These are phyloP conservation scores for Coemansia sp. DNA, from an alignment of 192 early-diverging fungal genomes.

Conservation along the genomic window DNA sequence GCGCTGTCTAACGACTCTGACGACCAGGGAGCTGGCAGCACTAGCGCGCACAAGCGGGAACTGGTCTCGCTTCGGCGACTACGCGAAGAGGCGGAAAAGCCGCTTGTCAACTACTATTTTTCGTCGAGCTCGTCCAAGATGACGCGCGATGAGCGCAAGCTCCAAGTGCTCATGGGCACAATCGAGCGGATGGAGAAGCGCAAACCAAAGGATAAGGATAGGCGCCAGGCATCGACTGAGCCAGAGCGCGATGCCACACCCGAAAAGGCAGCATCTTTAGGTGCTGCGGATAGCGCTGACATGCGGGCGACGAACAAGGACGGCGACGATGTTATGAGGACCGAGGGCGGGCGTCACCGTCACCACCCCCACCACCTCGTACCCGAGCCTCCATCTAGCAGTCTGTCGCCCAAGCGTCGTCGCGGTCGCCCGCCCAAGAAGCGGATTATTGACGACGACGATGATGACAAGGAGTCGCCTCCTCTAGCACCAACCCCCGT, in stretches of 20 bases:
- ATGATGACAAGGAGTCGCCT: constrained; percentile 17
- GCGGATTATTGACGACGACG: constrained; percentile 24
- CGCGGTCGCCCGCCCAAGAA: constrained; percentile 24
- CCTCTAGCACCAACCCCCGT: not conserved
- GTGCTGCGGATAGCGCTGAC: not conserved
- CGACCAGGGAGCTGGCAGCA: not conserved
- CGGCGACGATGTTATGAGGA: not conserved
- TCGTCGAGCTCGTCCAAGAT: constrained; percentile 52
- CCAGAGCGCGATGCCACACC: not conserved
- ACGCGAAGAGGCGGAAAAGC: constrained; percentile 47
- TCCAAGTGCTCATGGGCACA: constrained; percentile 64
- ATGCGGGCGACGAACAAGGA: not conserved
- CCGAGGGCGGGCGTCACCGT: not conserved
- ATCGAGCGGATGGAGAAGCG: constrained; percentile 67
- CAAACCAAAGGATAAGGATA: constrained; percentile 43
- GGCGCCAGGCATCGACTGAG: constrained; percentile 25
- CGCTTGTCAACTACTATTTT: constrained; percentile 50
- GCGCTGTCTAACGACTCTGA: not conserved
- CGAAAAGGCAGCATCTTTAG: not conserved
- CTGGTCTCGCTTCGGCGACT: constrained; percentile 27
- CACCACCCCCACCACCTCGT: not conserved
- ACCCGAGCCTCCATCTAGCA: constrained; percentile 2
- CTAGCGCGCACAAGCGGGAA: constrained; percentile 24
- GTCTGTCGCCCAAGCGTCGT: constrained; percentile 18
- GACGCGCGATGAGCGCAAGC: constrained; percentile 71